phyloP scores from a whole-genome alignment of 177 flowering plant genomes.

The Vitis hybrid region DNA sequence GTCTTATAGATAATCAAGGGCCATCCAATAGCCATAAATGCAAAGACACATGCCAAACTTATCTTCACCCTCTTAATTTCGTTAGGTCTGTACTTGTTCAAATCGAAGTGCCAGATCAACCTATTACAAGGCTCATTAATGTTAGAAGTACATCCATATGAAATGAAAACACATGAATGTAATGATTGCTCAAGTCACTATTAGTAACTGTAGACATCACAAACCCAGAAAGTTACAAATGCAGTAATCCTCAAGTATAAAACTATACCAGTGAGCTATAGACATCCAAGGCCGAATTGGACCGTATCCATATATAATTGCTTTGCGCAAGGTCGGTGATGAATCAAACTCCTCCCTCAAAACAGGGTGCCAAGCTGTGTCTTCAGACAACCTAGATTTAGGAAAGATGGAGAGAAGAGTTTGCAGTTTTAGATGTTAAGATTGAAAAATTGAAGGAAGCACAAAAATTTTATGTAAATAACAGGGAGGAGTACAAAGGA shows the following conservation, averaged over 20 bases:
- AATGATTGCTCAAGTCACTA: not conserved
- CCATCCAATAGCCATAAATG: constrained; percentile 88
- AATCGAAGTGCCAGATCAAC: constrained; percentile 82
- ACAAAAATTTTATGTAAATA: not conserved
- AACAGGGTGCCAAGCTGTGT: constrained; percentile 93
- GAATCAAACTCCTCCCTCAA: constrained; percentile 58
- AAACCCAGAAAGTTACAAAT: too few species aligned
- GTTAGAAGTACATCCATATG: constrained; percentile 1
- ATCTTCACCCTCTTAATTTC: constrained; percentile 83
- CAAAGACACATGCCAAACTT: constrained; percentile 88
- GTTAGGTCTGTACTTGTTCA: constrained; percentile 77
- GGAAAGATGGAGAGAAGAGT: not conserved
- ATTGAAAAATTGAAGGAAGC: not conserved
- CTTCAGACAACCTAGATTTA: constrained; percentile 64
- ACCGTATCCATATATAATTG: constrained; percentile 74
- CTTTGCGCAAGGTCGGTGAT: constrained; percentile 59
- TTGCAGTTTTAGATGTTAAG: too few species aligned
- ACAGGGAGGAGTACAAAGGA: not conserved
- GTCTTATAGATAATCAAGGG: constrained; percentile 74
- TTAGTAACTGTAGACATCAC: too few species aligned
- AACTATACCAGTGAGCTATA: constrained; percentile 79
- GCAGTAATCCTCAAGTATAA: too few species aligned
- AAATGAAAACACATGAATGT: not conserved
- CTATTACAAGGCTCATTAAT: constrained; percentile 30
- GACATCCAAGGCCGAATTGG: constrained; percentile 89